Base-by-base conservation (phyloP, 1,139 yeast genomes). In the Insectozyma bohioensis region DNA sequence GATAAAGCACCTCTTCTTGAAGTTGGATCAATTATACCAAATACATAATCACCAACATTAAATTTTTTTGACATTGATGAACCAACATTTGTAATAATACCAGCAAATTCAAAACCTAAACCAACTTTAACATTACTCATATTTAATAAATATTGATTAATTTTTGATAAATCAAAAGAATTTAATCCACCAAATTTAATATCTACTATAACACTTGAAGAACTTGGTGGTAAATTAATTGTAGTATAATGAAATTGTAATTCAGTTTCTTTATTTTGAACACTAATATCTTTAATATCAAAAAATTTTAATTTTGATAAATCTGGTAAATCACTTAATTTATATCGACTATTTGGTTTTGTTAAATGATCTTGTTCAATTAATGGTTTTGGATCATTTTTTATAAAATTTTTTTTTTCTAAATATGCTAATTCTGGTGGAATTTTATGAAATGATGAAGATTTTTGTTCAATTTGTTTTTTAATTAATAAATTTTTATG, bases 381-480 rank as follows among this genome's bases (percentile, higher is more conserved):
- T 16, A 45, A 26, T 13, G 48, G 49, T 29, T 40, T 45, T 4
- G 46, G 49, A 12, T 27, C 31, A n/a, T 37, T 21, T n/a, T 34
- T 33, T n/a, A 31, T 24, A 8, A 24, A 36, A 22, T 34, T 26
- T 22, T 47, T 55, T 37, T 53, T 54, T 34, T 62, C 59, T 28
- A 68, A 48, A 36, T 69, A 64, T 4, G 66, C 56, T 31, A 69
- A 58, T 45, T 69, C 74, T 1, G 72, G 64, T 0, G 75, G 75
- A n/a, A 67, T 54, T 36, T 49, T 55, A 31, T 68, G 72, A 51
- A 69, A 69, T 2, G 68, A 61, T 35, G 58, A 59, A 20, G 56
- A 45, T 39, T 58, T 49, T 23, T 45, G 35, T 34, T 50, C 48
- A 20, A 54, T 58, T 31, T 56, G 46, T 31, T 63, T 61, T 12